Base-by-base conservation (phyloP, 768 basidiomycete species). In the Termitomyces sp. region DNA sequence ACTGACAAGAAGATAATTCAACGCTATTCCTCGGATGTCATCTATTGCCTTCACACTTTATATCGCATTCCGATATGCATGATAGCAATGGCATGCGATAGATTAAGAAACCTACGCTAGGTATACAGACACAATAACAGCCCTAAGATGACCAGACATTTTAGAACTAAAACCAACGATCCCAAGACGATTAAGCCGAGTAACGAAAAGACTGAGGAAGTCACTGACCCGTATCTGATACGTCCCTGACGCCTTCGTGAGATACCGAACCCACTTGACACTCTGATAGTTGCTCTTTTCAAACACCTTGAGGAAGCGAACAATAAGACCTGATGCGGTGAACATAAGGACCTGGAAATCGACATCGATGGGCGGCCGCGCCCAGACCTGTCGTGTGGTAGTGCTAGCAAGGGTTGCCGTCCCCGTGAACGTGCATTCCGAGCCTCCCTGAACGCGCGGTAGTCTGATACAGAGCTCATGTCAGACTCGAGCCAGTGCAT, bases 271-370 rank as follows among this genome's bases (percentile, higher is more conserved):
- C 94, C 94, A 96, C 70, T 96, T 96, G 57, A 97, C 85, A 62
- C 92, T 94, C 61, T 94, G 86, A 67, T 98, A 98, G 61, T 85
- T 91, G 68, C 81, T 84, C 80, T 93, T 97, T 77, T 98, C 97
- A 63, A 98, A 98, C 17, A 99, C 96, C 70, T 98, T 98, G 67
- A 99, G 73, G 80, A 98, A 99, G 53, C 96, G 83, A 43, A 99
- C 97, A 50, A 96, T 89, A 65, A 99, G 70, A 1, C 97, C 97
- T 11, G 96, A 98, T 11, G 97, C 81, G 0, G 97, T 98, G 72
- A 98, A 93, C 97, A 99, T 99, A 63, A 99, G 79, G 56, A 99
- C 97, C 74, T 95, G 94, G 74, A 99, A 99, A 70, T 99, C 97
- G 60, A 98, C 87, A 63, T 96, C 92, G 66, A 99, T 98, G 7